phyloP scores from a whole-genome alignment of 352 stramenopile genomes.

The Elongisporangium prolatum region DNA sequence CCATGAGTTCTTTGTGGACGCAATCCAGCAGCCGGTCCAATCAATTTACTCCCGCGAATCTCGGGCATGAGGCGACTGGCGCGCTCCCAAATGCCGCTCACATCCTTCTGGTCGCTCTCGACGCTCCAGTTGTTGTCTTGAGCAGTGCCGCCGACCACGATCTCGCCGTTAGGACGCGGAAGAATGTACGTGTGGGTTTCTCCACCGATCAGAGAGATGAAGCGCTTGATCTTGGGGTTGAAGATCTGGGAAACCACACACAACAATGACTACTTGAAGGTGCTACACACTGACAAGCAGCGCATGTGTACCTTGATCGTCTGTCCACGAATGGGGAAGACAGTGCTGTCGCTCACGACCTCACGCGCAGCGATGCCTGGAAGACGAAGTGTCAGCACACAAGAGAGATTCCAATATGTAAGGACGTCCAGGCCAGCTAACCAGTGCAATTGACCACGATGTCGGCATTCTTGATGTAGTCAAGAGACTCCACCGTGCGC shows the following conservation, averaged over 20 bases:
- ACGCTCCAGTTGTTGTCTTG: constrained; percentile 54
- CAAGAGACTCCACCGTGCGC: constrained; percentile 23
- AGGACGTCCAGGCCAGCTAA: too few species aligned
- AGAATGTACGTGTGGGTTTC: constrained; percentile 66
- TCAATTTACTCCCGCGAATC: constrained; percentile 33
- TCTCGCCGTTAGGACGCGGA: constrained; percentile 46
- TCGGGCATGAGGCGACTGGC: constrained; percentile 35
- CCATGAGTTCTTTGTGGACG: constrained; percentile 33
- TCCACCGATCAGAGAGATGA: constrained; percentile 35
- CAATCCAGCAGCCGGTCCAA: constrained; percentile 35
- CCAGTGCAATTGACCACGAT: constrained; percentile 64
- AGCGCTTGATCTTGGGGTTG: constrained; percentile 50
- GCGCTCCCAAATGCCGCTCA: constrained; percentile 44
- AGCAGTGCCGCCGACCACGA: constrained; percentile 61
- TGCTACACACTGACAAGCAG: neutral
- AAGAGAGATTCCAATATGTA: neutral
- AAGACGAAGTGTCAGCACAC: neutral
- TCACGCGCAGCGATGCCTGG: constrained; percentile 36
- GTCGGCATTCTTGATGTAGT: constrained; percentile 34
- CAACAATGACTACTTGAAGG: neutral
- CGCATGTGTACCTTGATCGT: constrained; percentile 35
- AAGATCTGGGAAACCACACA: constrained; percentile 12
- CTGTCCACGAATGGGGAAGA: constrained; percentile 59
- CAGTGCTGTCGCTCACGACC: constrained; percentile 32
- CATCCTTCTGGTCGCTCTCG: constrained; percentile 31